Percentiles rank a stretch among this genome's conserved stretches.
Evolutionary conservation across 2,329 filamentous ascomycete species (phyloP).

Genomic region (Neofusicoccum parvum): DNA sequence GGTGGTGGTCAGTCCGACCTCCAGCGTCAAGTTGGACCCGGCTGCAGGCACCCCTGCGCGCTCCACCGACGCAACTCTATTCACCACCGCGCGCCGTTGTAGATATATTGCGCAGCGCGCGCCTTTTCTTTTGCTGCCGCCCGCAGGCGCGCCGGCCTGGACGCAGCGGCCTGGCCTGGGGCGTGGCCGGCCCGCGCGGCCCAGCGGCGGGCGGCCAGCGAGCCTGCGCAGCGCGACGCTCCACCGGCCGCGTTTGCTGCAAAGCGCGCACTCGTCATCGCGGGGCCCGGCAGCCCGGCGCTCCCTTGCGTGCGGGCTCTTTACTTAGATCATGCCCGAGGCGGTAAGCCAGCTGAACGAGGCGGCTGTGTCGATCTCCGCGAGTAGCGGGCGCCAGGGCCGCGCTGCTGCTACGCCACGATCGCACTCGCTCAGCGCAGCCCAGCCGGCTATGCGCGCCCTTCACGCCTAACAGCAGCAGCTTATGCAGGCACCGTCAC

Average conservation of each 20-base stretch:
- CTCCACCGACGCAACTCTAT: constrained; percentile 17
- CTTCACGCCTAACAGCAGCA: constrained; percentile 16
- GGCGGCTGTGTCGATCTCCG: constrained; percentile 20
- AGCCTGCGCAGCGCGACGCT: background rate
- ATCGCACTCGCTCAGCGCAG: constrained; percentile 9
- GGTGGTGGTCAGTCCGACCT: constrained; percentile 13
- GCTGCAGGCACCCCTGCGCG: constrained; percentile 11
- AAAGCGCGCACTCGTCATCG: constrained; percentile 18
- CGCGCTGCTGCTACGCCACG: constrained; percentile 19
- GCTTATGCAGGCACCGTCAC: constrained; percentile 16
- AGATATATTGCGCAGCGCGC: constrained; percentile 20
- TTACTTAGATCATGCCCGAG: constrained; percentile 20
- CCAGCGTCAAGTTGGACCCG: background rate
- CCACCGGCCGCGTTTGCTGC: constrained; percentile 17
- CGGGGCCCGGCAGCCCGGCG: constrained; percentile 15
- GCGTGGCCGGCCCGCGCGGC: background rate
- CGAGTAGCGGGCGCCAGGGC: constrained; percentile 1
- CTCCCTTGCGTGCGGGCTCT: constrained; percentile 21
- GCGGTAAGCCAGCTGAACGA: constrained; percentile 19
- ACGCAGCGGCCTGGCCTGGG: background rate
- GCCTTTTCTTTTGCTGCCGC: constrained; percentile 15
- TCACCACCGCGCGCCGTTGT: constrained; percentile 8
- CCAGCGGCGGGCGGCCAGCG: background rate
- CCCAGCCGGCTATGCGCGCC: background rate
- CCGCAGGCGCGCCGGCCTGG: no score